Conservation (phyloP, 2,329 filamentous ascomycete species). For the Annulohypoxylon truncatum region DNA sequence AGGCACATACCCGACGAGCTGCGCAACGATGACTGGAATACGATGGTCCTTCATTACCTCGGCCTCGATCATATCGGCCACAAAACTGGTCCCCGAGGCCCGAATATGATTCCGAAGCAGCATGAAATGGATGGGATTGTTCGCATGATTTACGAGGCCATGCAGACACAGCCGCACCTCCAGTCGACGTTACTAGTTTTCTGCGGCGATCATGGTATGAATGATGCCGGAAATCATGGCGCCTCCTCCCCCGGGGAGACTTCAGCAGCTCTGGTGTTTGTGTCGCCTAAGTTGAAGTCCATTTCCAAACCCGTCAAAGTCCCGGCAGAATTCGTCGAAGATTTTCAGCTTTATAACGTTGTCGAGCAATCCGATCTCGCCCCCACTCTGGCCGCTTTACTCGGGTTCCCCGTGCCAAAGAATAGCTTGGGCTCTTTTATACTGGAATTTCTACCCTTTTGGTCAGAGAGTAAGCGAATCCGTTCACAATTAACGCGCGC, state of each 20-base stretch:
- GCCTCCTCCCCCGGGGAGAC: conserved; percentile 95
- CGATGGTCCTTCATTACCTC: conserved; percentile 94
- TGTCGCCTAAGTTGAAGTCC: conserved; percentile 81
- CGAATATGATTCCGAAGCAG: conserved; percentile 94
- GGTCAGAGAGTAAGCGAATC: conserved; percentile 68
- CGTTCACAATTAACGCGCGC: conserved; percentile 31
- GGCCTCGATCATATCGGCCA: conserved; percentile 98
- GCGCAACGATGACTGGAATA: conserved; percentile 83
- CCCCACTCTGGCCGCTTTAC: conserved; percentile 84
- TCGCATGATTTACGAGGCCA: conserved; percentile 77
- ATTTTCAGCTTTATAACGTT: conserved; percentile 84
- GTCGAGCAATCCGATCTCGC: conserved; percentile 97
- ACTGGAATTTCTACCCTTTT: conserved; percentile 80
- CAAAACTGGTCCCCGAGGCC: conserved; percentile 88
- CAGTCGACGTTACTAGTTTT: conserved; percentile 84
- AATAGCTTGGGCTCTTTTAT: conserved; percentile 94
- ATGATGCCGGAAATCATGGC: conserved; percentile 96
- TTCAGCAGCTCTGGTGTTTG: conserved; percentile 89
- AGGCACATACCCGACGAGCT: conserved; percentile 86
- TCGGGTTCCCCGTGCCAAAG: conserved; percentile 87
- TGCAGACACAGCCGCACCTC: conserved; percentile 77
- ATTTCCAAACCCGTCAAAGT: conserved; percentile 59
- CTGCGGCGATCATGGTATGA: conserved; percentile 99
- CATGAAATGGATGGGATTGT: conserved; percentile 92
- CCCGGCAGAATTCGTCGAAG: conserved; percentile 70